Evolutionary conservation across 73 alveolate species (phyloP).

Genomic region (Symbiodinium pilosum): DNA sequence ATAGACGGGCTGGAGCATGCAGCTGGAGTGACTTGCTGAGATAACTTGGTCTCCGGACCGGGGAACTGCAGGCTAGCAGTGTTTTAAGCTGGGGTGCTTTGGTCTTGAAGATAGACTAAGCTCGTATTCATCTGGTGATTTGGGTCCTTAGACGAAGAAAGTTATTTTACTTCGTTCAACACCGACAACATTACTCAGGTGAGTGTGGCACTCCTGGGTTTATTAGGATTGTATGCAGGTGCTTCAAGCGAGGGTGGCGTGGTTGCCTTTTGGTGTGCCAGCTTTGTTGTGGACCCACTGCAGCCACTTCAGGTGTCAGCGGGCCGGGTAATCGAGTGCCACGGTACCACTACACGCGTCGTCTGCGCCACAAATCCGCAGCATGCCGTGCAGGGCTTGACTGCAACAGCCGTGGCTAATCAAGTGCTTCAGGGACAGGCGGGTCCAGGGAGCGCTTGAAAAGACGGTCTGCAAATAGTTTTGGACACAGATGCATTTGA

Average conservation of each 20-base stretch:
- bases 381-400: not conserved
- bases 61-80: not conserved
- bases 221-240: no score
- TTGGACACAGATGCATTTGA: no score
- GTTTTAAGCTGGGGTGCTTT: no score
- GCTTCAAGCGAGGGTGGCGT: no score
- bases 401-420: not conserved
- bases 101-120: not conserved
- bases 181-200: no score
- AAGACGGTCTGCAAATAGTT: no score
- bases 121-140: no score
- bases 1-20: slow-evolving; percentile 11
- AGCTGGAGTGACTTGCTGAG: not conserved
- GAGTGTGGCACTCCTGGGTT: no score
- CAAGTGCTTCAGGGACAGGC: not conserved
- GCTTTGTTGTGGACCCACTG: no score
- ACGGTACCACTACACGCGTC: not conserved
- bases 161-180: no score
- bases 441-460: not conserved
- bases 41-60: not conserved
- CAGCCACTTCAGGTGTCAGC: not conserved
- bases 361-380: not conserved
- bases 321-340: not conserved
- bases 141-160: no score
- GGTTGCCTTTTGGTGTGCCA: not conserved